phyloP scores from a whole-genome alignment of 179 eudicot species.

The Spergularia azorica region DNA sequence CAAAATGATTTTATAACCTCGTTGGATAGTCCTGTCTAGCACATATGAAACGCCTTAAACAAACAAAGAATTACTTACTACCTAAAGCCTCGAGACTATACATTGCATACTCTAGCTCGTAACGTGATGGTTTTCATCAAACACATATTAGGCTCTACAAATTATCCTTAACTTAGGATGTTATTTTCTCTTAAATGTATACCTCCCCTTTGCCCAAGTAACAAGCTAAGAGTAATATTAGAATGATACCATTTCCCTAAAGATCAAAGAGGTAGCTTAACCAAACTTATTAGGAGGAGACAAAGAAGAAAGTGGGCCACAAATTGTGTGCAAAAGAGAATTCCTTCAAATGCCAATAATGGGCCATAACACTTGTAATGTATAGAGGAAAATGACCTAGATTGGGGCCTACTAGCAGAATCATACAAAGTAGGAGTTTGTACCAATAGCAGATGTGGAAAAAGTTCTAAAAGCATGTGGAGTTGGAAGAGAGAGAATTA shows the following conservation, averaged over 20 bases:
- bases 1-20: too few relatives aligned
- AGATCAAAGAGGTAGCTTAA: neutral
- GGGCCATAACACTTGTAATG: slow-evolving; percentile 26
- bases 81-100: too few relatives aligned
- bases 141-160: too few relatives aligned
- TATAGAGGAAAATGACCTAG: slow-evolving; percentile 18
- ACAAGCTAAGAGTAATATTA: slow-evolving; percentile 3
- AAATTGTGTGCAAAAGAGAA: slow-evolving; percentile 29
- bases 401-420: slow-evolving; percentile 20
- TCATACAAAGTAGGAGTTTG: slow-evolving; percentile 17
- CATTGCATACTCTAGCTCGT: too few relatives aligned
- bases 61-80: too few relatives aligned
- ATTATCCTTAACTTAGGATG: too few relatives aligned
- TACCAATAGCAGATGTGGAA: slow-evolving; percentile 22
- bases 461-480: slow-evolving; percentile 28
- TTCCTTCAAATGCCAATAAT: slow-evolving; percentile 19
- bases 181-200: too few relatives aligned
- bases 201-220: slow-evolving; percentile 10
- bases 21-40: too few relatives aligned
- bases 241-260: neutral
- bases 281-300: slow-evolving; percentile 13
- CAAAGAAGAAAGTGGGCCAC: slow-evolving; percentile 29
- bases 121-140: too few relatives aligned
- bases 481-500: slow-evolving; percentile 6
- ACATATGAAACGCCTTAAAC: too few relatives aligned